A percentile compares a stretch with the other conserved stretches of the same genome.
phyloP scores from a whole-genome alignment of 148 eudicot genomes.

The Tetragonia tetragonoides region DNA sequence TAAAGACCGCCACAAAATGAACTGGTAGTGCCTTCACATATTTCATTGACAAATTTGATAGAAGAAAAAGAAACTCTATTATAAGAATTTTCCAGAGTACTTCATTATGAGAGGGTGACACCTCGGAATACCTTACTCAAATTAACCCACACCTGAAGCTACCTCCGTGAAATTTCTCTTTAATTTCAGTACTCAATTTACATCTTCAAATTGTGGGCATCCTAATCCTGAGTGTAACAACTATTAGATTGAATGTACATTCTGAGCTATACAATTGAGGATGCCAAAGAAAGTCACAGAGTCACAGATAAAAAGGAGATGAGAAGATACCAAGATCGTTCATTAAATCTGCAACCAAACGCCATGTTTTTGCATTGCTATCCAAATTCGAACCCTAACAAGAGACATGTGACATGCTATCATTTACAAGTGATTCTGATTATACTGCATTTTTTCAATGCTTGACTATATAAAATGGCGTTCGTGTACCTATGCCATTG shows the following conservation, averaged over 20 bases:
- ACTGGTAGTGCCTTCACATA: background rate
- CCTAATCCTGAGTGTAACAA: background rate
- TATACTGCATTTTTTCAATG: background rate
- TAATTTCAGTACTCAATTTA: background rate
- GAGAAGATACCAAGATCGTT: conserved; percentile 86
- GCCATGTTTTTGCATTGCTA: conserved; percentile 99
- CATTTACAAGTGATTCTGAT: background rate
- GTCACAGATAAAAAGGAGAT: background rate
- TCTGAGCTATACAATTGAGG: background rate
- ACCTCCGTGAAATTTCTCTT: background rate
- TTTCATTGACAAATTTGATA: too few species aligned
- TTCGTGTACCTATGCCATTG: background rate
- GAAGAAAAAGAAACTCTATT: too few species aligned
- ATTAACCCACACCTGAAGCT: too few species aligned
- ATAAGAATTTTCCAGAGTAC: too few species aligned
- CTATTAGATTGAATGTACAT: background rate
- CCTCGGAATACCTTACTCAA: too few species aligned
- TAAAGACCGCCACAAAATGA: background rate
- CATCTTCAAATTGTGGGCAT: background rate
- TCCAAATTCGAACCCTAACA: conserved; percentile 93
- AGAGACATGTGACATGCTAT: conserved; percentile 23
- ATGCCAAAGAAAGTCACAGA: background rate
- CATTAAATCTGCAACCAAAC: conserved; percentile 98
- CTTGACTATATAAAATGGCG: background rate
- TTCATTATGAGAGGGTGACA: too few species aligned